Percentiles rank a stretch among this genome's conserved stretches.
phyloP scores from a whole-genome alignment of 345 rosid genomes.

The Bruguiera sexangula region DNA sequence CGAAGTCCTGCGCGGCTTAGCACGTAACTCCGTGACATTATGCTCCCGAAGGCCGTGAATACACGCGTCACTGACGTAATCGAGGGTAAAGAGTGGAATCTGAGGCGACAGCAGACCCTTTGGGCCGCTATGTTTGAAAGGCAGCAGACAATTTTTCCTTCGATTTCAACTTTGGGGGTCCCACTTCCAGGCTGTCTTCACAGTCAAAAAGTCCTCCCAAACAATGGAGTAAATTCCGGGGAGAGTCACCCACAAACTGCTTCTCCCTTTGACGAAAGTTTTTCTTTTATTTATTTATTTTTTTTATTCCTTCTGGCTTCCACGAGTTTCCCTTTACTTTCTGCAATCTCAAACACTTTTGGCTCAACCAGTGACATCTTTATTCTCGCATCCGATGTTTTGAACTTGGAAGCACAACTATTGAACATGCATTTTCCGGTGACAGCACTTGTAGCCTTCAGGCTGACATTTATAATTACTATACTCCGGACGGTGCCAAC shows the following conservation, averaged over 20 bases:
- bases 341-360: neutral
- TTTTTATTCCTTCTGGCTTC: neutral
- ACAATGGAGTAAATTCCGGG: slow-evolving; percentile 17
- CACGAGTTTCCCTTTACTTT: slow-evolving; percentile 1
- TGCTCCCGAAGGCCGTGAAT: too few relatives aligned
- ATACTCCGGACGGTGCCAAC: neutral
- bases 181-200: slow-evolving; percentile 6
- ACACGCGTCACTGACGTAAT: too few relatives aligned
- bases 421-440: neutral
- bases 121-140: slow-evolving; percentile 19
- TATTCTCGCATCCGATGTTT: neutral
- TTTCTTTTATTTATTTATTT: too few relatives aligned
- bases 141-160: neutral
- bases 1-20: too few relatives aligned
- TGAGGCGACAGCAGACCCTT: neutral
- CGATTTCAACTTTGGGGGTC: slow-evolving; percentile 19
- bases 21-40: too few relatives aligned
- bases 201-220: slow-evolving; percentile 7
- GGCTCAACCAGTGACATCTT: neutral
- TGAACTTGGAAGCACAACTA: neutral
- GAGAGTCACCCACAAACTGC: neutral
- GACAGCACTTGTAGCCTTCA: neutral
- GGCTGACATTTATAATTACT: neutral
- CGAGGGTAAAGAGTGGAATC: too few relatives aligned
- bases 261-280: neutral